Percentiles rank a stretch among this genome's conserved stretches.
These are phyloP conservation scores for Solanum aculeatissimum DNA, from an alignment of 305 asterid genomes.

Conservation along the genomic window DNA sequence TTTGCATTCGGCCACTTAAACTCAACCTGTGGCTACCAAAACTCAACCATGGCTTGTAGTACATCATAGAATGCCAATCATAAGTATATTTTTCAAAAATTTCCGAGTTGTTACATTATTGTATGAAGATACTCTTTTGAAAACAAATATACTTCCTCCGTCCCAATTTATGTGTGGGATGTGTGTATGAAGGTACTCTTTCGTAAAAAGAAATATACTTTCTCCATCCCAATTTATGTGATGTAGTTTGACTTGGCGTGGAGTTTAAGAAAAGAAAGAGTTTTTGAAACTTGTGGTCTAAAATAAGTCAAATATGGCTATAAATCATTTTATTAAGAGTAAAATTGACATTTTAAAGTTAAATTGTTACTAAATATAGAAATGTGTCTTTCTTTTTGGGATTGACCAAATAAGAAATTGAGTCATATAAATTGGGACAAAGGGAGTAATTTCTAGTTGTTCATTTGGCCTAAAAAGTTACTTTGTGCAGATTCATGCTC, in stretches of 20 bases:
- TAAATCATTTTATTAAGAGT: background rate
- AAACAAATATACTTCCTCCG: too few relatives aligned
- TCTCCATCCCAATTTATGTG: background rate
- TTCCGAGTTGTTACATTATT: too few relatives aligned
- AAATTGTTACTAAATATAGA: background rate
- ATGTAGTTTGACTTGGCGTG: background rate
- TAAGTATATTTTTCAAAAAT: too few relatives aligned
- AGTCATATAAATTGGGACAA: background rate
- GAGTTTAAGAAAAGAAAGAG: background rate
- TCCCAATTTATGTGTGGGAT: too few relatives aligned
- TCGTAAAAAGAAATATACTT: background rate
- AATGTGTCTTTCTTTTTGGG: background rate
- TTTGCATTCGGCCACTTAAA: too few relatives aligned
- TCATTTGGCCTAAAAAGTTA: background rate
- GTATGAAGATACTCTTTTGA: too few relatives aligned
- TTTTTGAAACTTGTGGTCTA: background rate
- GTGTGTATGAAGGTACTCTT: background rate
- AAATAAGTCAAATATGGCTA: background rate
- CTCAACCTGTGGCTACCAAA: too few relatives aligned
- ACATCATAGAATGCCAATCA: too few relatives aligned
- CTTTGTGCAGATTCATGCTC: constrained; percentile 68
- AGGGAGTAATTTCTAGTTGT: background rate
- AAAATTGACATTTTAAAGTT: background rate
- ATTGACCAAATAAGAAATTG: background rate
- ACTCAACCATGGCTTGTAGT: too few relatives aligned